Percentiles rank a stretch among this genome's conserved stretches.
Evolutionary conservation across 495 filamentous ascomycete species (phyloP).

Genomic region (Penicillium simplicissimum): DNA sequence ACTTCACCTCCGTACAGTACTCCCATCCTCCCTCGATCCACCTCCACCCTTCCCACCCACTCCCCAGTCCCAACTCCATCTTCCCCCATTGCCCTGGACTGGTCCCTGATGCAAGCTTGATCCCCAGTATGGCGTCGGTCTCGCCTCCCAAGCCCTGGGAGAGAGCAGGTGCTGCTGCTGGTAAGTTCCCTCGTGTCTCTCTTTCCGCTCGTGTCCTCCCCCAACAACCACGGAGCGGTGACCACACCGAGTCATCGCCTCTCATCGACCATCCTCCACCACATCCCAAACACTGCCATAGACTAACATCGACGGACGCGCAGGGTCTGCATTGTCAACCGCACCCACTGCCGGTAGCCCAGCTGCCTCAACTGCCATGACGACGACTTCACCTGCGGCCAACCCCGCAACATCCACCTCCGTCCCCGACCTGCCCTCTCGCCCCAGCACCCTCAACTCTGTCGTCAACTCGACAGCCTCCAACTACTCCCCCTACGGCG

Average conservation of each 20-base stretch:
- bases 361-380: conserved; percentile 41
- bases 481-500: conserved; percentile 75
- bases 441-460: conserved; percentile 72
- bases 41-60: conserved; percentile 9
- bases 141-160: conserved; percentile 98
- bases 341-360: conserved; percentile 37
- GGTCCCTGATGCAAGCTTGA: conserved; percentile 39
- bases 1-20: too few species aligned
- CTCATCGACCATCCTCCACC: conserved; percentile 10
- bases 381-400: conserved; percentile 41
- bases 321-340: conserved; percentile 43
- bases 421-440: conserved; percentile 74
- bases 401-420: conserved; percentile 46
- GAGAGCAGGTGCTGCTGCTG: conserved; percentile 63
- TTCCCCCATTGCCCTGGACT: background rate
- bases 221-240: background rate
- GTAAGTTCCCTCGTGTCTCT: conserved; percentile 37
- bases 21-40: conserved; percentile 20
- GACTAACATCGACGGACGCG: background rate
- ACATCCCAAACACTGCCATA: conserved; percentile 3
- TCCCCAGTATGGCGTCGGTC: conserved; percentile 51
- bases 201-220: background rate
- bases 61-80: background rate
- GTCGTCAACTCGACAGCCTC: conserved; percentile 82
- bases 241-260: conserved; percentile 4